Base-by-base conservation (phyloP, 495 filamentous ascomycete genomes). In the Penicillium riverlandense region DNA sequence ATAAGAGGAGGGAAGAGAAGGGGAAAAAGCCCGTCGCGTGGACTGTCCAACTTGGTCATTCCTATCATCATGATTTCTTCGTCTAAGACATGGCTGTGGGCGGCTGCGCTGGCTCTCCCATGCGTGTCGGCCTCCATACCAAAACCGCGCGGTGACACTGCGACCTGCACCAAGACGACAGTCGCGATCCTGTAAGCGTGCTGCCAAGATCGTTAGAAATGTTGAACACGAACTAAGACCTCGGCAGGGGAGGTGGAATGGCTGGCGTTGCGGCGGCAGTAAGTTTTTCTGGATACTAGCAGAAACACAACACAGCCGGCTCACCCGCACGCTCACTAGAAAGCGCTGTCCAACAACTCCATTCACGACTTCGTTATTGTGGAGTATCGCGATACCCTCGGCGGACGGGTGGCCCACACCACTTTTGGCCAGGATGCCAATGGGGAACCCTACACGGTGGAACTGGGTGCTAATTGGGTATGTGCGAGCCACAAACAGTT, bases 231-330 rank as follows among this genome's bases (percentile, higher is more conserved):
- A 4, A 16, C 15, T 16, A 16, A 16, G 15, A 16, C 15, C 15
- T 16, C 15, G 15, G 15, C 7, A 55, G 57, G 14, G 57, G 57
- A 33, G 55, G 54, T 45, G 57, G 55, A 35, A 74, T 78, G 43
- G 72, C 82, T 4, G 83, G 83, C 22, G 82, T 85, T 36, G 80
- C 81, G n/a, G 81, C 83, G 15, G 82, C 82, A 28, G 72, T 75
- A 58, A 41, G 62, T 16, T 16, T 16, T 16, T 16, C 4, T 16
- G 15, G 4, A 16, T 16, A 16, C 15, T 16, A 16, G 15, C 15
- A 16, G 15, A 16, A 1, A 16, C n/a, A n/a, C n/a, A n/a, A n/a
- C n/a, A n/a, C n/a, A n/a, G n/a, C n/a, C n/a, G n/a, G n/a, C n/a
- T n/a, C n/a, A n/a, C n/a, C n/a, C n/a, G n/a, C n/a, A n/a, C n/a